Conservation (phyloP, 495 filamentous ascomycete species). For the Chaetomium tenue region DNA sequence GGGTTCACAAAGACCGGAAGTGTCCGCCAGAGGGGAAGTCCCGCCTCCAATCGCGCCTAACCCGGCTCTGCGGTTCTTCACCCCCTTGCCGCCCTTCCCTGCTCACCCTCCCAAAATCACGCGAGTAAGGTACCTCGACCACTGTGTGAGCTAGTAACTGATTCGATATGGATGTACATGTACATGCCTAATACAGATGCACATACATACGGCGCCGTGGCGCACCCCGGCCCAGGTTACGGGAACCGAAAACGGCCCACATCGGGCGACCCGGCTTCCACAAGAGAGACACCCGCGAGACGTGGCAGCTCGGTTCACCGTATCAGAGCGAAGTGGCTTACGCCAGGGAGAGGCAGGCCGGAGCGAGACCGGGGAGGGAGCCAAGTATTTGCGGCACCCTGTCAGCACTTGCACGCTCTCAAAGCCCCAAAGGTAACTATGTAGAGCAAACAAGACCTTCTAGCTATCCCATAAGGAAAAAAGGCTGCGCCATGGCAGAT, state of each 20-base stretch:
- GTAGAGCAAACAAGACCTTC: background rate
- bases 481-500: background rate
- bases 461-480: background rate
- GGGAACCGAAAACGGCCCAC: constrained; percentile 7
- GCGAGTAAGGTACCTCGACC: background rate
- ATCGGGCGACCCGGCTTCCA: background rate
- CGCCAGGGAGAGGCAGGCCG: background rate
- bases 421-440: background rate
- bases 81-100: background rate
- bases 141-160: background rate
- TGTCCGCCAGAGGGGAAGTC: constrained; percentile 4
- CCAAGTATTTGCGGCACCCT: background rate
- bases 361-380: background rate
- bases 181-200: too few relatives aligned
- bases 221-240: constrained; percentile 10
- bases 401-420: background rate
- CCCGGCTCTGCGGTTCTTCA: background rate
- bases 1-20: background rate
- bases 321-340: constrained; percentile 5
- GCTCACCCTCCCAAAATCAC: background rate
- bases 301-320: background rate
- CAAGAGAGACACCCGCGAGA: constrained; percentile 1
- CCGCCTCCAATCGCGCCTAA: constrained; percentile 2
- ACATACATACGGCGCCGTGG: background rate
- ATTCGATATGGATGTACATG: too few relatives aligned